Conservation (phyloP, 495 filamentous ascomycete species). For the Symbiotaphrina buchneri region DNA sequence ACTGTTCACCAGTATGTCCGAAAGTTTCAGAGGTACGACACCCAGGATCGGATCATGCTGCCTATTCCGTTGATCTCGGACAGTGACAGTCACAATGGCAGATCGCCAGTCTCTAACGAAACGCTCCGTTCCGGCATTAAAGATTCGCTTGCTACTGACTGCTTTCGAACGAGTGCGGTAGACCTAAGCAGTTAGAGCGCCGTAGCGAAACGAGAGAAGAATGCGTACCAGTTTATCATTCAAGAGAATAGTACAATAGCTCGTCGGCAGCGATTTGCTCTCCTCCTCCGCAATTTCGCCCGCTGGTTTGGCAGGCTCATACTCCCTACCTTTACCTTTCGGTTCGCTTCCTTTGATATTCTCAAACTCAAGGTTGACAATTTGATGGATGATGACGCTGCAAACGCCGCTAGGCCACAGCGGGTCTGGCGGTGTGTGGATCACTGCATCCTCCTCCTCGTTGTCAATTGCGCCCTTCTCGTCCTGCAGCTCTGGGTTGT, state of each 20-base stretch:
- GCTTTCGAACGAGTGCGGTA: conserved; percentile 86
- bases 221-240: conserved; percentile 58
- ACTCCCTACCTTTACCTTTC: conserved; percentile 59
- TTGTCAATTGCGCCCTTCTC: conserved; percentile 64
- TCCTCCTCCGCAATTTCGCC: conserved; percentile 71
- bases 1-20: conserved; percentile 63
- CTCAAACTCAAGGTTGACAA: conserved; percentile 75
- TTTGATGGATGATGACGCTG: conserved; percentile 72
- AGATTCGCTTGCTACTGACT: conserved; percentile 82
- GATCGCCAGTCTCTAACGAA: conserved; percentile 93
- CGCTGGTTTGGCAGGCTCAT: conserved; percentile 68
- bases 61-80: conserved; percentile 68
- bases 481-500: conserved; percentile 63
- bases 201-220: conserved; percentile 1
- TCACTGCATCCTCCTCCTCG: conserved; percentile 57
- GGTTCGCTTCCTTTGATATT: conserved; percentile 55
- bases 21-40: conserved; percentile 68
- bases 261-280: conserved; percentile 53
- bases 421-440: conserved; percentile 80
- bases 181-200: conserved; percentile 15
- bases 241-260: conserved; percentile 75
- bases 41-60: conserved; percentile 91
- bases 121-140: conserved; percentile 84
- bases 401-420: conserved; percentile 81
- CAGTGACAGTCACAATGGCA: conserved; percentile 62